These are phyloP conservation scores for Fusarium gaditjirri DNA, from an alignment of 2,329 filamentous ascomycete genomes.

Conservation along the genomic window DNA sequence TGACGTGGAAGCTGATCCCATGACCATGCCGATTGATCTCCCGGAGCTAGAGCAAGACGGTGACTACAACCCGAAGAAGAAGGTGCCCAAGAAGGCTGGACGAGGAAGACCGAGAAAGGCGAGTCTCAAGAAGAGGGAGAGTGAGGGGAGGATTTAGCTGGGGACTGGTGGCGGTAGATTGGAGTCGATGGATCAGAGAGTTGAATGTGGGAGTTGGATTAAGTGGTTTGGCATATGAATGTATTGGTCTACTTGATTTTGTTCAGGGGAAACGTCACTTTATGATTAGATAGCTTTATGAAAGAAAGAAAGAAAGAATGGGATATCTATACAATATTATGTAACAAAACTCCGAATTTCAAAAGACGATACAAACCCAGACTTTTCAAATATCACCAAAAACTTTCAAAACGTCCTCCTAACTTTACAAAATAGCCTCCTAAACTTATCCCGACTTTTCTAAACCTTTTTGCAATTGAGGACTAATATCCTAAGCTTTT, in stretches of 20 bases:
- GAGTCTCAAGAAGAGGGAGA: background rate
- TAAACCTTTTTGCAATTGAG: background rate
- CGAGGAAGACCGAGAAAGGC: constrained; percentile 3
- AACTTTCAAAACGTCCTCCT: background rate
- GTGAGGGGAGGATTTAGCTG: background rate
- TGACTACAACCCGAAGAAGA: constrained; percentile 25
- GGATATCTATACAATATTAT: background rate
- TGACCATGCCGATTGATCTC: background rate
- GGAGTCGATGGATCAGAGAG: too few relatives aligned
- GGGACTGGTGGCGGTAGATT: background rate
- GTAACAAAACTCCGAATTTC: background rate
- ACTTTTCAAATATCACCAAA: background rate
- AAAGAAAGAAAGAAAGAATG: background rate
- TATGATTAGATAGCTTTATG: background rate
- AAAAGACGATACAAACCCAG: background rate
- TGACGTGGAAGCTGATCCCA: background rate
- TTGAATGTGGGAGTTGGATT: background rate
- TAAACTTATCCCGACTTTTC: background rate
- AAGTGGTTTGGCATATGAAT: background rate
- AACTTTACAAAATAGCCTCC: background rate
- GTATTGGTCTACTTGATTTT: background rate
- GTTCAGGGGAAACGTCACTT: background rate
- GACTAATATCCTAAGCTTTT: background rate
- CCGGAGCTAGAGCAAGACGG: constrained; percentile 33
- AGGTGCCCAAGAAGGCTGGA: background rate